A percentile compares a stretch with the other conserved stretches of the same genome.
Evolutionary conservation across 176 grass and related monocot species (phyloP).

Genomic region (Aegilops speltoides): DNA sequence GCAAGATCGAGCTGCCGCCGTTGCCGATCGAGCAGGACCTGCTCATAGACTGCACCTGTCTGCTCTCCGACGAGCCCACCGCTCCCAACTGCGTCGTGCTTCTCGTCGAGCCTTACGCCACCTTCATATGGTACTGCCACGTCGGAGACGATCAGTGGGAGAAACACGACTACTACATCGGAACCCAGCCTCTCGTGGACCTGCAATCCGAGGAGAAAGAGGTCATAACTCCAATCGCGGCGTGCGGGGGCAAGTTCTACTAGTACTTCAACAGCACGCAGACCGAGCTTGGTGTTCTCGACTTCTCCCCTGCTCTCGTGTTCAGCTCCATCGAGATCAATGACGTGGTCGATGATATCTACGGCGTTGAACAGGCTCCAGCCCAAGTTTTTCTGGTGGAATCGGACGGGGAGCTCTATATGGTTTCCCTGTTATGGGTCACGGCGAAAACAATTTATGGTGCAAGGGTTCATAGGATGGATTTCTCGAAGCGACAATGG

Average conservation of each 20-base stretch:
- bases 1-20: conserved; percentile 1
- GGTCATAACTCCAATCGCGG: background rate
- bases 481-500: background rate
- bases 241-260: too few species aligned
- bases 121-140: conserved; percentile 9
- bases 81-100: background rate
- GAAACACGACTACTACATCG: background rate
- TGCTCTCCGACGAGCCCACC: background rate
- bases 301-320: too few species aligned
- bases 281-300: too few species aligned
- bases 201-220: background rate
- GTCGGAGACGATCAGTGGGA: background rate
- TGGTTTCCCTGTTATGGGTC: background rate
- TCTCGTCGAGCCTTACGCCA: background rate
- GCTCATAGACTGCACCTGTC: background rate
- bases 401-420: too few species aligned
- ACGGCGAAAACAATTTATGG: background rate
- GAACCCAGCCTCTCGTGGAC: background rate
- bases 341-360: too few species aligned
- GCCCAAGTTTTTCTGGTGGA: too few species aligned
- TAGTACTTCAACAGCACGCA: too few species aligned
- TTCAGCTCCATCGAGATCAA: too few species aligned
- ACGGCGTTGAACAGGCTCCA: too few species aligned
- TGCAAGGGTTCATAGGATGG: background rate
- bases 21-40: background rate